A percentile compares a stretch with the other conserved stretches of the same genome.
Conservation (phyloP, 2,329 filamentous ascomycete genomes). For the Colletotrichum filicis region DNA sequence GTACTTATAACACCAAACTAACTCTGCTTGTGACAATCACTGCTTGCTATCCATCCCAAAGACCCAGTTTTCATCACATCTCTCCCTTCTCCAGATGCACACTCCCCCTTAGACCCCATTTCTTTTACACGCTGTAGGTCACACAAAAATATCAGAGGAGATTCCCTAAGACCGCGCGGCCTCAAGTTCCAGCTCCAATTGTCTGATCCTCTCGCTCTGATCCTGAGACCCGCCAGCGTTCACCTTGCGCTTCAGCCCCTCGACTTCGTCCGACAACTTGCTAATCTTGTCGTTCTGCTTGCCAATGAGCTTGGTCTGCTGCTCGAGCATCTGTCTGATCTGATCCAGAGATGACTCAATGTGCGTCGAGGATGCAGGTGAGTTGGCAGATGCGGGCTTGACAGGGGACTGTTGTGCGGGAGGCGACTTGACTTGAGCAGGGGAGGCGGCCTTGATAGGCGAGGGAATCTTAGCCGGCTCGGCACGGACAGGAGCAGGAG, state of each 20-base stretch:
- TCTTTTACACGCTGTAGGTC: conserved; percentile 4
- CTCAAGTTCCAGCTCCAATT: conserved; percentile 75
- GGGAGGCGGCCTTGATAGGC: conserved; percentile 53
- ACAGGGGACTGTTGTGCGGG: conserved; percentile 30
- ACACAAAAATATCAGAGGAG: background rate
- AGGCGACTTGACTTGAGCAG: conserved; percentile 40
- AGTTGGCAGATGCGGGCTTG: conserved; percentile 37
- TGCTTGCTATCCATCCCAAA: conserved; percentile 35
- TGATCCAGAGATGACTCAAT: conserved; percentile 76
- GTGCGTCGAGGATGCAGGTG: conserved; percentile 42
- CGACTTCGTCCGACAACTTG: conserved; percentile 77
- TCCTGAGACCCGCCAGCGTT: conserved; percentile 64
- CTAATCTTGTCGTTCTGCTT: conserved; percentile 82
- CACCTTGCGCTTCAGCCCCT: conserved; percentile 82
- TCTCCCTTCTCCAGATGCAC: conserved; percentile 12
- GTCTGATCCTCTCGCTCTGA: conserved; percentile 75
- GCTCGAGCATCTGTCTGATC: conserved; percentile 81
- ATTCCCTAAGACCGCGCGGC: conserved; percentile 64
- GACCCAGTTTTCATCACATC: conserved; percentile 21
- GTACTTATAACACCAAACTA: conserved; percentile 23
- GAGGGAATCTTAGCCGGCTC: conserved; percentile 57
- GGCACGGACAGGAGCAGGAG: conserved; percentile 46
- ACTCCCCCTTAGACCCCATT: background rate
- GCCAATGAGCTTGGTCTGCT: conserved; percentile 81
- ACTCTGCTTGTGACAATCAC: conserved; percentile 33